A percentile compares a stretch with the other conserved stretches of the same genome.
Evolutionary conservation across 306 rosid genomes (phyloP).

Genomic region (Betula pendula): DNA sequence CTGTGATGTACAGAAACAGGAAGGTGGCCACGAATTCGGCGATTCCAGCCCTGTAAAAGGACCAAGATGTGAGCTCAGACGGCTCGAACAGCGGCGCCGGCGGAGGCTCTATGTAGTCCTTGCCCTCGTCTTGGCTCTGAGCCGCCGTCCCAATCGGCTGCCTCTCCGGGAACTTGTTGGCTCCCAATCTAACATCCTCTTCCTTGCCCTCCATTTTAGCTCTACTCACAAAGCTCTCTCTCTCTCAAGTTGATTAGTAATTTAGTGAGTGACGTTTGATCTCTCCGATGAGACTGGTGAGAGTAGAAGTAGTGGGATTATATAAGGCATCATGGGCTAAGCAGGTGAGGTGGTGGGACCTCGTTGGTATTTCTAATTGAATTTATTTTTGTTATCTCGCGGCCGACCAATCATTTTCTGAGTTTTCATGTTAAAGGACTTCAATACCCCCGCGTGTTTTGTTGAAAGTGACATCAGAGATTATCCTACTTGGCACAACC

Average conservation of each 20-base stretch:
- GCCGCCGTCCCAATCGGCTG: constrained; percentile 73
- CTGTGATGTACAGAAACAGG: constrained; percentile 52
- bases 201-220: constrained; percentile 78
- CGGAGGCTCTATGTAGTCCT: constrained; percentile 74
- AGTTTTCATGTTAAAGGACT: not conserved
- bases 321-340: not conserved
- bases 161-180: constrained; percentile 87
- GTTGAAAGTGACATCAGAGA: not conserved
- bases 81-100: constrained; percentile 75
- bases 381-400: constrained; percentile 1
- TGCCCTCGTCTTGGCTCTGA: constrained; percentile 63
- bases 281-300: not conserved
- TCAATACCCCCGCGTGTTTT: not conserved
- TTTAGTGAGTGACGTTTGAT: not conserved
- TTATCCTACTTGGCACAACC: constrained; percentile 22
- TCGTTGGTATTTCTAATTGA: not conserved
- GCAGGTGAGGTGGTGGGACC: constrained; percentile 37
- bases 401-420: constrained; percentile 37
- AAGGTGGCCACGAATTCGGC: constrained; percentile 64
- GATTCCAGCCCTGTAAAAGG: constrained; percentile 57
- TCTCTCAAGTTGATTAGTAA: not conserved
- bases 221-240: not conserved
- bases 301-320: constrained; percentile 1
- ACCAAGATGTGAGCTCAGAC: constrained; percentile 82
- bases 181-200: constrained; percentile 79